These are phyloP conservation scores for Stephanodiscus minutulus DNA, from an alignment of 108 stramenopile genomes.

Conservation along the genomic window DNA sequence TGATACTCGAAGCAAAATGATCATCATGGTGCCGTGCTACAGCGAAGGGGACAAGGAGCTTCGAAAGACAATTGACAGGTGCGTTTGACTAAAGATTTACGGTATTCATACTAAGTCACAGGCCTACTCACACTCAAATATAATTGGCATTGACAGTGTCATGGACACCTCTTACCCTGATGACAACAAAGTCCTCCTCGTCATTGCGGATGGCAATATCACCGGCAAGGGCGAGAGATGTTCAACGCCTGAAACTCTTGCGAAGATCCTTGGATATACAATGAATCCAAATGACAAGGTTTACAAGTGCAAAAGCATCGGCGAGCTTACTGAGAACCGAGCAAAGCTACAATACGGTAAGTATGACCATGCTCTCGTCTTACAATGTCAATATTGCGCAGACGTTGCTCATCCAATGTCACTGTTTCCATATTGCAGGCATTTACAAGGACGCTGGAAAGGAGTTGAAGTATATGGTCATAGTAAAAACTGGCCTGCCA, in stretches of 20 bases:
- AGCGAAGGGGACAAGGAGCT: slow-evolving; percentile 63
- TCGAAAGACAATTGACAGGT: slow-evolving; percentile 50
- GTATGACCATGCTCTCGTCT: not conserved
- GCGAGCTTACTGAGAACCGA: slow-evolving; percentile 47
- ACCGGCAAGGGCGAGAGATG: slow-evolving; percentile 55
- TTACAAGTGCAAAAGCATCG: slow-evolving; percentile 57
- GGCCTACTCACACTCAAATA: not conserved
- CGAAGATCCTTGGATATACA: slow-evolving; percentile 52
- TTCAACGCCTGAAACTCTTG: slow-evolving; percentile 47
- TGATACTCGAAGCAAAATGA: slow-evolving; percentile 50
- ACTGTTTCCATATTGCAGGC: not conserved
- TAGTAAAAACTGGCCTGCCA: slow-evolving; percentile 53
- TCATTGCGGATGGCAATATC: slow-evolving; percentile 65
- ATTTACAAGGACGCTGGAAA: slow-evolving; percentile 46
- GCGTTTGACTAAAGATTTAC: not conserved
- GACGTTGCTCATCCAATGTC: not conserved
- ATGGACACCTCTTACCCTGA: slow-evolving; percentile 58
- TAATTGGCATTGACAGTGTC: slow-evolving; percentile 25
- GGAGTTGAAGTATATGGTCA: slow-evolving; percentile 59
- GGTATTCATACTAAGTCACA: not conserved
- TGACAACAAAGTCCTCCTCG: slow-evolving; percentile 60
- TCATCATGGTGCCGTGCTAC: slow-evolving; percentile 70
- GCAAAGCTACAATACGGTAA: slow-evolving; percentile 53
- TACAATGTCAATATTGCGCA: too few relatives aligned
- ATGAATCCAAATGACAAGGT: slow-evolving; percentile 41